Base-by-base conservation (phyloP, 805 yeast species). In the Starmerella geochares region DNA sequence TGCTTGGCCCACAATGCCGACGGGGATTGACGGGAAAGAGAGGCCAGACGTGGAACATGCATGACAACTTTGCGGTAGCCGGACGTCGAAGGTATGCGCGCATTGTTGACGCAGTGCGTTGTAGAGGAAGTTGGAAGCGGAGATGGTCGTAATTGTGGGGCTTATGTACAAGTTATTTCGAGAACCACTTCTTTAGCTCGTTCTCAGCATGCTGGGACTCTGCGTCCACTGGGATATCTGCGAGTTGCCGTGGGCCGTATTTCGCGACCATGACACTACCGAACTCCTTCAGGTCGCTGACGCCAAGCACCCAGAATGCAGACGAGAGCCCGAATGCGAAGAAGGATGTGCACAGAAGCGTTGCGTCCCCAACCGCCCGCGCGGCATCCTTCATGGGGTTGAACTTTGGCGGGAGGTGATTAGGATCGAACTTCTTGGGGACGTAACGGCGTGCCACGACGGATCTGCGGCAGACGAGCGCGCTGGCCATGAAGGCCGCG, bases 391-490 rank as follows among this genome's bases (percentile, higher is more conserved):
- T 76, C 54, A 84, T 79, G 62, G 84, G 80, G 27, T 83, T 81
- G 60, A 81, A 83, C n/a, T 79, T 72, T 4, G 95, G 95, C 2
- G 94, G 94, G 50, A 78, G 75, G 60, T 86, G 90, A 65, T 87
- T 87, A 11, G 88, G 86, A 59, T 85, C 87, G 66, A 84, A 88
- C 59, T 80, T 71, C 38, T 74, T 74, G 7, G 96, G 96, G 5
- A 78, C 66, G 58, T 78, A 86, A 65, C 82, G 80, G 58, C 95
- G 73, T 21, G 81, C 68, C 33, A 78, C 70, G 3, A 90, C 80
- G 17, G 92, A 83, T 60, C 83, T 74, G 64, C 80, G 80, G 16
- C 94, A 88, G 42, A 83, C 64, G 57, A 90, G 71, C 10, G 92
- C 78, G 11, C 86, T 80, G 48, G 80, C 66, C 39, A 87, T 73